Percentiles rank a stretch among this genome's conserved stretches.
Conservation (phyloP, 257 asterid genomes). For the Misopates orontium region DNA sequence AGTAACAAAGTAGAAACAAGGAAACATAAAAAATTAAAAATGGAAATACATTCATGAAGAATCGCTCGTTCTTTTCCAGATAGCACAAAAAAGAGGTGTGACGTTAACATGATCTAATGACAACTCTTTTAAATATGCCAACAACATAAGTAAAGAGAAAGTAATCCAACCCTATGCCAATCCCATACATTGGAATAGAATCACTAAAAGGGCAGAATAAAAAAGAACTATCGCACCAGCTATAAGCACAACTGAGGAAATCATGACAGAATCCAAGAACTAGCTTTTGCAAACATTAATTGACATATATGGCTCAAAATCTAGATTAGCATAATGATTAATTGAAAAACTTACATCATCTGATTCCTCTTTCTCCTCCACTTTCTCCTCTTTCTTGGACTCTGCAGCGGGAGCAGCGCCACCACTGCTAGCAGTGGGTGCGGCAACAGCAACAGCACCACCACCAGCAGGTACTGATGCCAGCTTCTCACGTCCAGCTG, state of each 20-base stretch:
- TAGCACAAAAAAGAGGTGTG: background rate
- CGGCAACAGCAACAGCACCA: conserved; percentile 33
- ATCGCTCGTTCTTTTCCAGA: background rate
- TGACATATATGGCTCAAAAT: background rate
- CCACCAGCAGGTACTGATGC: conserved; percentile 39
- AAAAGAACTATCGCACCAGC: too few species aligned
- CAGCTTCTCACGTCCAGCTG: conserved; percentile 36
- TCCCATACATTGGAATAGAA: background rate
- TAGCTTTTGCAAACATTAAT: background rate
- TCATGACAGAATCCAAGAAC: background rate
- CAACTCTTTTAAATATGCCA: background rate
- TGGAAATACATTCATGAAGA: background rate
- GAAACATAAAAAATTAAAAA: background rate
- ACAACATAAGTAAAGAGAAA: background rate
- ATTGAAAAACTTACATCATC: conserved; percentile 23
- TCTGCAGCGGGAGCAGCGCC: conserved; percentile 40
- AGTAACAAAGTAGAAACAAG: background rate
- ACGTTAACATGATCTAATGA: background rate
- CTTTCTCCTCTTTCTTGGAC: conserved; percentile 42
- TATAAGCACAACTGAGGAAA: background rate
- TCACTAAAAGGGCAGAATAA: too few species aligned
- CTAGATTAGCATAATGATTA: background rate
- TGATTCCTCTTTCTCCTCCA: conserved; percentile 38
- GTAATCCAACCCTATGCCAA: background rate
- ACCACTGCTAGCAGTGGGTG: conserved; percentile 27